Base-by-base conservation (phyloP, 148 eudicot genomes). In the Chenopodium berlandieri region DNA sequence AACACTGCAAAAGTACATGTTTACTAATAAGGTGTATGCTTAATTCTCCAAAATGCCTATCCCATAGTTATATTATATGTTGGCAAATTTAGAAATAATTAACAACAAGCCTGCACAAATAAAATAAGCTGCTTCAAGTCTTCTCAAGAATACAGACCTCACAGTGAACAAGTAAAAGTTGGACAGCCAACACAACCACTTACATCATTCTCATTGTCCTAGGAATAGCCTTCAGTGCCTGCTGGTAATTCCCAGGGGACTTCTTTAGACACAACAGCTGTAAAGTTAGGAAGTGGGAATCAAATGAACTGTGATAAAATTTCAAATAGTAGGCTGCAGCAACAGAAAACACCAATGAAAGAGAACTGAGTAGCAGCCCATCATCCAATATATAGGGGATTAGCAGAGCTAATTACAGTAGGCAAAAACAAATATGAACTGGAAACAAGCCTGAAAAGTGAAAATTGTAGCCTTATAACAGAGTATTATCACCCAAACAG, bases 141-240 rank as follows among this genome's bases (percentile, higher is more conserved):
- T 32, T 73, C 23, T 27, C 27, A 64, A 3, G 13, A 40, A 37
- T 71, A 78, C 80, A 79, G 19, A 60, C 9, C 46, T 63, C 32
- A 48, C 31, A 81, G 75, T n/a, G 20, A 25, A 71, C 64, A 74
- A 52, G 40, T 34, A 52, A 22, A 34, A 60, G 58, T 25, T 37
- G 66, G 71, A 78, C 60, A 65, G 27, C 11, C 50, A 75, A 34
- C 54, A 67, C n/a, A 68, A 79, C 73, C 68, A 89, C 97, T 92
- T 86, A 95, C 99, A 95, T 95, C 99, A 95, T 95, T 89, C 99
- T 88, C 40, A 95, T 87, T 74, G 99, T 95, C 86, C 99, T 90
- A 64, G 99, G 99, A 79, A 95, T 89, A 68, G 92, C 91, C 87
- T 87, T 91, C 37, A 95, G 79, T 60, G 97, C 97, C 84, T 92